phyloP scores from a whole-genome alignment of 148 eudicot genomes.

The Drosera capensis region DNA sequence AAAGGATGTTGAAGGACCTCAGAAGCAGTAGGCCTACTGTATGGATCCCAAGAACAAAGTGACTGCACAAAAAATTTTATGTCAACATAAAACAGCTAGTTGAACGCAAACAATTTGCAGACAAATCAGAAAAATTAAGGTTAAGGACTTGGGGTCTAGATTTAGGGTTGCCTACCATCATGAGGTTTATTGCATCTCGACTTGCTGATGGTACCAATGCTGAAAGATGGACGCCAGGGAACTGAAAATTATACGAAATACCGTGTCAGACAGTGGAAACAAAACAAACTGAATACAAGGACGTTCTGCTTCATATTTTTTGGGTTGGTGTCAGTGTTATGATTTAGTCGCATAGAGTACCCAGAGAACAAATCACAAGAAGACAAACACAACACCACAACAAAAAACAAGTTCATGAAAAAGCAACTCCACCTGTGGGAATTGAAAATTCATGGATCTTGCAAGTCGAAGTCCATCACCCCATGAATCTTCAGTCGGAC shows the following conservation, averaged over 20 bases:
- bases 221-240: constrained; percentile 49
- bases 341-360: too few species aligned
- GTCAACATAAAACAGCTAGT: too few species aligned
- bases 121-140: too few species aligned
- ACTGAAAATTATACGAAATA: constrained; percentile 15
- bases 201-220: constrained; percentile 47
- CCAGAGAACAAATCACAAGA: not conserved
- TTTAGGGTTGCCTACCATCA: constrained; percentile 19
- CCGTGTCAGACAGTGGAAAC: not conserved
- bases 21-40: constrained; percentile 63
- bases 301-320: not conserved
- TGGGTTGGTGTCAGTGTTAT: not conserved
- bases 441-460: constrained; percentile 47
- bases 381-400: not conserved
- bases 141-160: not conserved
- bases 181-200: constrained; percentile 45
- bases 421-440: constrained; percentile 43
- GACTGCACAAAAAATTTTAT: constrained; percentile 20
- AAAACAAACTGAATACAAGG: not conserved
- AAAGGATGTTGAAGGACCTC: constrained; percentile 84
- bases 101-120: too few species aligned
- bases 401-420: not conserved
- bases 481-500: constrained; percentile 51
- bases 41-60: constrained; percentile 77
- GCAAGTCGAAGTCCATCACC: constrained; percentile 52